A percentile compares a stretch with the other conserved stretches of the same genome.
Evolutionary conservation across 2,329 filamentous ascomycete species (phyloP).

Genomic region (Penicillium sp.): DNA sequence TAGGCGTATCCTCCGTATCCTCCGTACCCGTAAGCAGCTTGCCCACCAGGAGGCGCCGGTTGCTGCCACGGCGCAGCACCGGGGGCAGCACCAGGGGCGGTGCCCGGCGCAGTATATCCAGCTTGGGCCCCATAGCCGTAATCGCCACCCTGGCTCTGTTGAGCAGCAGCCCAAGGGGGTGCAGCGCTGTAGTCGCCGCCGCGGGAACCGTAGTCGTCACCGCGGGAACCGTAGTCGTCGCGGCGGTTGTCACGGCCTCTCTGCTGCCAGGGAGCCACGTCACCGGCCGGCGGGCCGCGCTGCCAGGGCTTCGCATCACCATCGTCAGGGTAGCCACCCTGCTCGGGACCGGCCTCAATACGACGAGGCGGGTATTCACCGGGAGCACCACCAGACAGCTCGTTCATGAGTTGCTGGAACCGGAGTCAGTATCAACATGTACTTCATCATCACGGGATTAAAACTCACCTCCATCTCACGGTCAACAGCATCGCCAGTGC

Average conservation of each 20-base stretch:
- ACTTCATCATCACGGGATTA: not conserved
- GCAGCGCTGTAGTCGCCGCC: slow-evolving; percentile 33
- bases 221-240: slow-evolving; percentile 46
- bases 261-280: slow-evolving; percentile 75
- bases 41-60: slow-evolving; percentile 47
- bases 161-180: slow-evolving; percentile 32
- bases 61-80: slow-evolving; percentile 62
- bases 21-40: slow-evolving; percentile 57
- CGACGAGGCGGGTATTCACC: slow-evolving; percentile 65
- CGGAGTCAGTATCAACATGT: slow-evolving; percentile 42
- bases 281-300: slow-evolving; percentile 70
- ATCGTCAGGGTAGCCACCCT: slow-evolving; percentile 43
- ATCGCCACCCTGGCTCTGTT: slow-evolving; percentile 46
- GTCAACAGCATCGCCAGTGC: slow-evolving; percentile 79
- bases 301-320: slow-evolving; percentile 80
- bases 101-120: slow-evolving; percentile 45
- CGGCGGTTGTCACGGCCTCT: slow-evolving; percentile 56
- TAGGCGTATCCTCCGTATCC: slow-evolving; percentile 50
- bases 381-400: slow-evolving; percentile 74
- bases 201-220: slow-evolving; percentile 46
- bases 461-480: slow-evolving; percentile 85
- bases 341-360: slow-evolving; percentile 78
- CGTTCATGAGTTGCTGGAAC: slow-evolving; percentile 87
- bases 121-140: slow-evolving; percentile 41
- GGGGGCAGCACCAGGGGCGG: slow-evolving; percentile 49